Evolutionary conservation across 768 basidiomycete genomes (phyloP).

Genomic region (Grammothele lineata): DNA sequence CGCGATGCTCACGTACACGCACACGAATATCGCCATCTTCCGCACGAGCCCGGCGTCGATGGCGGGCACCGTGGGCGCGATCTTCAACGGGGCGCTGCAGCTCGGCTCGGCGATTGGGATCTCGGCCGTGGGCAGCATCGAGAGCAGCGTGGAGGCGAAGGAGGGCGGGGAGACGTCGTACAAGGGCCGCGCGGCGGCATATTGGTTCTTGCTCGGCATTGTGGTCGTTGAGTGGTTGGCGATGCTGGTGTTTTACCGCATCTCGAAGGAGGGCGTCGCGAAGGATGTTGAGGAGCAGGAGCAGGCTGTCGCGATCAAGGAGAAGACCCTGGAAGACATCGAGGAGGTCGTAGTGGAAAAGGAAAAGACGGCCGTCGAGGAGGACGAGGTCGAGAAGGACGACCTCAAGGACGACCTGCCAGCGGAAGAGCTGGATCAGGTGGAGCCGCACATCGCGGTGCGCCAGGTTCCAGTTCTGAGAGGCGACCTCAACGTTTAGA

Average conservation of each 20-base stretch:
- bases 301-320: not conserved
- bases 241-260: constrained; percentile 33
- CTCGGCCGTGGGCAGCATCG: constrained; percentile 45
- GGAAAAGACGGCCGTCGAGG: constrained; percentile 1
- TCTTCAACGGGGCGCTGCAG: constrained; percentile 52
- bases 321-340: not conserved
- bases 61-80: constrained; percentile 51
- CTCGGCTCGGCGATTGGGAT: constrained; percentile 48
- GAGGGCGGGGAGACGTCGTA: constrained; percentile 29
- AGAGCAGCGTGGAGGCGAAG: constrained; percentile 38
- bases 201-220: constrained; percentile 30
- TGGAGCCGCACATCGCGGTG: too few species aligned
- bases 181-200: constrained; percentile 39
- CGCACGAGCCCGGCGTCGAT: constrained; percentile 43
- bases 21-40: constrained; percentile 50
- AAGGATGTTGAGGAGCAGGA: not conserved
- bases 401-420: too few species aligned
- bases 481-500: too few species aligned
- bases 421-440: too few species aligned
- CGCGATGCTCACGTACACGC: constrained; percentile 40
- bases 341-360: constrained; percentile 1
- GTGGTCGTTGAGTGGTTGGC: constrained; percentile 29
- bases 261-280: constrained; percentile 12
- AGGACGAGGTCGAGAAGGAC: constrained; percentile 1
- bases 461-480: too few species aligned